Percentiles rank a stretch among this genome's conserved stretches.
Evolutionary conservation across 2,329 filamentous ascomycete genomes (phyloP).

Genomic region (Epichloe aotearoae): DNA sequence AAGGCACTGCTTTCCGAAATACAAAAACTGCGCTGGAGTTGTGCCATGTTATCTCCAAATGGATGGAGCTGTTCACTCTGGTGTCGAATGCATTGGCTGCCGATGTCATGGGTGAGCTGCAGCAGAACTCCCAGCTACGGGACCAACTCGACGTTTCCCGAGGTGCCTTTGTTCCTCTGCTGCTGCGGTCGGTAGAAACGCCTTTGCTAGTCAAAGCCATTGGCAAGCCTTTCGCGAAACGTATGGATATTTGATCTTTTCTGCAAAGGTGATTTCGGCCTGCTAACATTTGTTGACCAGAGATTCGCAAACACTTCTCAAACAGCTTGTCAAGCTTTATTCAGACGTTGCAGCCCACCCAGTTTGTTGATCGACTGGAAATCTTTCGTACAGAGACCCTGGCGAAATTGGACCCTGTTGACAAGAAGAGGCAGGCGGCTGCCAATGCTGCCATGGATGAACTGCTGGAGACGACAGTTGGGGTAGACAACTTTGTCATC

Average conservation of each 20-base stretch:
- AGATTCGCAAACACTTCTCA: slow-evolving; percentile 33
- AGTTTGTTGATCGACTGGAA: slow-evolving; percentile 41
- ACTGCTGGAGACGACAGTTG: slow-evolving; percentile 42
- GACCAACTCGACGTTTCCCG: slow-evolving; percentile 48
- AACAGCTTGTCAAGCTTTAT: slow-evolving; percentile 40
- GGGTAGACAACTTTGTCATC: slow-evolving; percentile 39
- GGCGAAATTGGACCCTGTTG: slow-evolving; percentile 38
- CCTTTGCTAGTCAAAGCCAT: slow-evolving; percentile 39
- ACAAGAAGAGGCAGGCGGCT: slow-evolving; percentile 36
- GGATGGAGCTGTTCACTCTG: slow-evolving; percentile 45
- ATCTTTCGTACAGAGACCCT: slow-evolving; percentile 45
- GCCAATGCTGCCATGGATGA: slow-evolving; percentile 40
- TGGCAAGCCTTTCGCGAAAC: slow-evolving; percentile 37
- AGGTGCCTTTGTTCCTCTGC: slow-evolving; percentile 49
- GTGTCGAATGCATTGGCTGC: slow-evolving; percentile 34
- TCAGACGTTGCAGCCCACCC: slow-evolving; percentile 42
- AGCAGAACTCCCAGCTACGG: slow-evolving; percentile 29
- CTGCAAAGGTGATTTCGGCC: background rate
- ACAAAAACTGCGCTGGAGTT: slow-evolving; percentile 36
- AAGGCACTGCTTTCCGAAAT: slow-evolving; percentile 34
- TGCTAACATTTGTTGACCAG: slow-evolving; percentile 16
- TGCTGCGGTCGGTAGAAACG: slow-evolving; percentile 50
- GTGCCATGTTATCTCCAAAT: slow-evolving; percentile 36
- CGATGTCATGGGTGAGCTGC: slow-evolving; percentile 33
- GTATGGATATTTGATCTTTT: slow-evolving; percentile 18